These are phyloP conservation scores for Micractinium sp. DNA, from an alignment of 139 green algal genomes.

Conservation along the genomic window DNA sequence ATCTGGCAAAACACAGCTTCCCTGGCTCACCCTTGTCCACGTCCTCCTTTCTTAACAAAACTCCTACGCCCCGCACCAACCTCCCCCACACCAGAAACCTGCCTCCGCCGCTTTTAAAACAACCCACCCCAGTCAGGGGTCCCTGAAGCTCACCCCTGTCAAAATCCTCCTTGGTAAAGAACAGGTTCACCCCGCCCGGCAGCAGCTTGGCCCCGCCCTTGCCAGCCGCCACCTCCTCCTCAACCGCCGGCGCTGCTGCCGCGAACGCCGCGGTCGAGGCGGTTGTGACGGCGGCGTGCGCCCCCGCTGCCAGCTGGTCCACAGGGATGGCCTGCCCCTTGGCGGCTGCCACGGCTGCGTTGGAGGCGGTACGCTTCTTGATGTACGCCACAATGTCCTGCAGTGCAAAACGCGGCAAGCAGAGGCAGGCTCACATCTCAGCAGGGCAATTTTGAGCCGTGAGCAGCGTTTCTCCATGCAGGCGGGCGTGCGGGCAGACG, in stretches of 20 bases:
- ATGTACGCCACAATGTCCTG: constrained; percentile 45
- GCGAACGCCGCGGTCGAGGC: neutral
- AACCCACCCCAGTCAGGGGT: no score
- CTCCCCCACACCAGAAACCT: no score
- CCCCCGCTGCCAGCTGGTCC: neutral
- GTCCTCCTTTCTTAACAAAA: no score
- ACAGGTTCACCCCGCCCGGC: constrained; percentile 40
- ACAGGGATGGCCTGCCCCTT: neutral
- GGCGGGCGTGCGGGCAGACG: no score
- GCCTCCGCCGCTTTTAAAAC: no score
- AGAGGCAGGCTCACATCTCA: neutral
- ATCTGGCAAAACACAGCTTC: neutral
- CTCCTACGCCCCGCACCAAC: no score
- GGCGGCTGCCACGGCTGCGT: neutral
- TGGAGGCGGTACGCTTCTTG: constrained; percentile 8
- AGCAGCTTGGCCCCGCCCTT: constrained; percentile 9
- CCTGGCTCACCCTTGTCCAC: constrained; percentile 25
- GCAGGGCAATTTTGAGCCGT: neutral
- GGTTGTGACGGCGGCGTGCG: neutral
- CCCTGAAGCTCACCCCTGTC: neutral
- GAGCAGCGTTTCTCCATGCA: no score
- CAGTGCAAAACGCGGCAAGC: neutral
- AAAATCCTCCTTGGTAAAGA: constrained; percentile 51
- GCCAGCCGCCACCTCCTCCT: neutral
- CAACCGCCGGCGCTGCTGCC: neutral